A percentile compares a stretch with the other conserved stretches of the same genome.
Conservation (phyloP, 2,329 filamentous ascomycete genomes). For the Sporothrix protearum region DNA sequence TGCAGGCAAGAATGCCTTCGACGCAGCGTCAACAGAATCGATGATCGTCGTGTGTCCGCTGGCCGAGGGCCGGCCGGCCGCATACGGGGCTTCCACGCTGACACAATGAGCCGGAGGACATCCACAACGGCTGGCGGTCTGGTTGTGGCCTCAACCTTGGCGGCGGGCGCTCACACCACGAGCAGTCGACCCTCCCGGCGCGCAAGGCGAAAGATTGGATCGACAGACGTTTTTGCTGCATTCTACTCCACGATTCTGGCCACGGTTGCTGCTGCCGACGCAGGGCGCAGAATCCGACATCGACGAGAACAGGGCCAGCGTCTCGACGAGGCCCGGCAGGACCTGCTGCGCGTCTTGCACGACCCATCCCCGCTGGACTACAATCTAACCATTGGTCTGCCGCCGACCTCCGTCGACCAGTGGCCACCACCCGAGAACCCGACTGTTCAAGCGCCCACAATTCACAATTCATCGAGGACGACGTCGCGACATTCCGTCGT, state of each 20-base stretch:
- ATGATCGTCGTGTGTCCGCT: conserved; percentile 33
- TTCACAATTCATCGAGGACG: conserved; percentile 12
- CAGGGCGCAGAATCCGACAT: conserved; percentile 54
- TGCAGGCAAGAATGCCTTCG: conserved; percentile 56
- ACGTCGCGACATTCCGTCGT: conserved; percentile 15
- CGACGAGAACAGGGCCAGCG: conserved; percentile 59
- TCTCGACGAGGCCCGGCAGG: conserved; percentile 51
- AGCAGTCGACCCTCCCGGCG: conserved; percentile 32
- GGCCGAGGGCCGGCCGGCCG: neutral
- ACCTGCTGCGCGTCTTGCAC: conserved; percentile 20
- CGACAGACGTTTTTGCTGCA: conserved; percentile 59
- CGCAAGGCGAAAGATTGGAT: conserved; percentile 47
- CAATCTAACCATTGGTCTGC: neutral
- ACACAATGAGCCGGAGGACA: conserved; percentile 48
- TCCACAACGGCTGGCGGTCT: conserved; percentile 40
- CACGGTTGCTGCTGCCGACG: conserved; percentile 61
- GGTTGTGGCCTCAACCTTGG: neutral
- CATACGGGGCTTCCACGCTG: conserved; percentile 24
- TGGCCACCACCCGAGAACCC: neutral
- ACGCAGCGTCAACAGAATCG: conserved; percentile 24
- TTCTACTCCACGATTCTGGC: conserved; percentile 66
- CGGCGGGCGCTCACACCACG: neutral
- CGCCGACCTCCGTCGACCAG: neutral
- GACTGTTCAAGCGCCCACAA: conserved; percentile 11
- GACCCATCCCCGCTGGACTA: conserved; percentile 16